Evolutionary conservation across 257 asterid species (phyloP), one percentile per base, ranked within the genome.

Genomic region (Solanum corneliomulleri): DNA sequence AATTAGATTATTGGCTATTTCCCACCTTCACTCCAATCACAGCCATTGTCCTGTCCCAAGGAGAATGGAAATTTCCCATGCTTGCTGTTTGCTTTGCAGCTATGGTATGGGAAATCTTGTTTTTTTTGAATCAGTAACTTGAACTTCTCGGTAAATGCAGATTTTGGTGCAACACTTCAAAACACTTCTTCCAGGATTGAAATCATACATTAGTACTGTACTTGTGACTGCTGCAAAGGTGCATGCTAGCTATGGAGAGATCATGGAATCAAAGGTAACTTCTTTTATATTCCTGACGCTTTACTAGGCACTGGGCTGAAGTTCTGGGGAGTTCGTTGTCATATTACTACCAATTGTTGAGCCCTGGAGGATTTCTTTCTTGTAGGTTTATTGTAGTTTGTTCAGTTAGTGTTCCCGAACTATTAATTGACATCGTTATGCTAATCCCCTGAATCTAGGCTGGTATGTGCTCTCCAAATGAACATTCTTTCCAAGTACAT

Each of bases 221-320:
- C 91, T 97, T 86, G 95, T 92, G 85, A 89, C 97, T 87, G 99
- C 90, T 88, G 98, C 98, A 39, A 97, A 97, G 91, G 99, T 96
- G 94, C 95, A 94, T 86, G 95, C 39, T 35, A 35, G 98, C 92
- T 97, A 90, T 90, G 99, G 99, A 87, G 99, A 94, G 88, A 93
- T 95, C 87, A 92, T 95, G 4, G 99, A 95, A 90, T 95, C 99
- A n/a, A 95, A 95, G 99, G 98, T 95, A 82, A 42, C 29, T 29
- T 1, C 29, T 29, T 29, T 29, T 29, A 29, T 29, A 29, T 29
- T 29, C 29, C 29, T 29, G 29, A 29, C 29, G 29, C 62, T 64
- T 41, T 56, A 44, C 62, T 45, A 27, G 7, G 87, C 82, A 85
- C 60, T 68, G 18, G n/a, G 9, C 47, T n/a, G 56, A 41, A 68